phyloP scores from a whole-genome alignment of 2,329 filamentous ascomycete genomes.

The Aspergillus ustus region DNA sequence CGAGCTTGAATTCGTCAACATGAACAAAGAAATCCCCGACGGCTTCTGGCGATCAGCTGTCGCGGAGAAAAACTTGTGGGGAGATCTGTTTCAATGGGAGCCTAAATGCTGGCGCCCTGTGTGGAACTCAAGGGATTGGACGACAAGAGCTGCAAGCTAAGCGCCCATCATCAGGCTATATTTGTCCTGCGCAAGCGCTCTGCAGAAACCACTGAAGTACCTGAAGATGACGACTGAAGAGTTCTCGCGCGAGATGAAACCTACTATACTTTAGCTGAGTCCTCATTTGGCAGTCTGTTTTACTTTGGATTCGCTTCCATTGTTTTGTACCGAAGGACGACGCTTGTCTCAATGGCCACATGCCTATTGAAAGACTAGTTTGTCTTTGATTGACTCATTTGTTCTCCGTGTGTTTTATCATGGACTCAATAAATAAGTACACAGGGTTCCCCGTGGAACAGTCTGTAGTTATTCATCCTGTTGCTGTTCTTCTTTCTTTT shows the following conservation, averaged over 20 bases:
- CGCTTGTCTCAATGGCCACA: constrained; percentile 7
- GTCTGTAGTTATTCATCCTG: constrained; percentile 7
- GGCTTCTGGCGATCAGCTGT: neutral
- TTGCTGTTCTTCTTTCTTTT: constrained; percentile 26
- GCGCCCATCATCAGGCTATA: constrained; percentile 33
- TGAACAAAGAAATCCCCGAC: constrained; percentile 11
- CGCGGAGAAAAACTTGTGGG: neutral
- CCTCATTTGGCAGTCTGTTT: neutral
- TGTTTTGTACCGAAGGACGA: constrained; percentile 1
- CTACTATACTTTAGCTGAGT: neutral
- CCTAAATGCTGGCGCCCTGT: constrained; percentile 1
- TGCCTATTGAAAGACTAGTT: constrained; percentile 14
- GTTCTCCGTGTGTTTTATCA: constrained; percentile 1
- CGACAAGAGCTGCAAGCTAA: constrained; percentile 28
- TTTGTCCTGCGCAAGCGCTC: constrained; percentile 30
- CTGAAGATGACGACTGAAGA: constrained; percentile 14
- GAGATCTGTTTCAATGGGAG: constrained; percentile 8
- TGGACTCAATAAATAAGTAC: constrained; percentile 16
- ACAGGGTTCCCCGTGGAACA: neutral
- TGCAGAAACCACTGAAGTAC: constrained; percentile 24
- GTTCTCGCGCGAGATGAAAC: constrained; percentile 34
- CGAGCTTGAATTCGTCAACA: constrained; percentile 2
- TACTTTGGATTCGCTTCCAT: constrained; percentile 4
- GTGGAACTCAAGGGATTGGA: constrained; percentile 28
- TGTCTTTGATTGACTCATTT: constrained; percentile 14